Evolutionary conservation across 139 green algal genomes (phyloP), one percentile per base, ranked within the genome.

Genomic region (Coelastrella sp.): DNA sequence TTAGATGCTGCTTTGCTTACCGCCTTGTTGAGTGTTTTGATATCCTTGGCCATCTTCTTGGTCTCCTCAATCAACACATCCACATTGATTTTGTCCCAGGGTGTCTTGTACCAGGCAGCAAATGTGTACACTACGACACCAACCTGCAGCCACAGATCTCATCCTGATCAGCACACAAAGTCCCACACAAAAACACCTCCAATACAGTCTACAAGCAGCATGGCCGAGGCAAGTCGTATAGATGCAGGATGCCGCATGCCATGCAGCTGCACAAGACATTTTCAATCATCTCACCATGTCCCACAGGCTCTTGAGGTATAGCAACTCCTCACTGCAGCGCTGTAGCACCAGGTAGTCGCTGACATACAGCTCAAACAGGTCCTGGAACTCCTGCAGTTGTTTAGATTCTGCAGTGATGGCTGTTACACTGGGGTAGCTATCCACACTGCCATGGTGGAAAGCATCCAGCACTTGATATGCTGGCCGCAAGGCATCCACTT

Each of bases 351-450:
- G 81, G 95, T 98, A 98, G 91, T 98, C 95, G 17, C 70, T 78
- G 66, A 97, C 93, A 65, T 95, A 96, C 10, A 98, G 93, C 94
- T 99, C 97, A 92, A 99, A 99, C 73, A 98, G 93, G 20, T 98
- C 97, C 93, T 99, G 97, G 73, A 92, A 93, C 93, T 98, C 95
- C 85, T 97, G 96, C 82, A 98, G 93, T 84, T 96, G 84, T 89
- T 97, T 95, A n/a, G 91, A 93, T 78, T 98, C 95, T 0, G 92
- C 91, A 20, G 96, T 94, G 57, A 98, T 97, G 57, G 84, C 61
- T 9, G 86, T 92, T 56, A 99, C 92, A 7, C 85, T 96, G 4
- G 92, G 92, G 86, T 95, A 94, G 59, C 90, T 90, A 20, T 97
- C 95, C 76, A 97, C 93, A 74, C 75, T 85, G 75, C 95, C 94